Evolutionary conservation across 139 green algal genomes (phyloP).

Genomic region (Gonium pectorale): DNA sequence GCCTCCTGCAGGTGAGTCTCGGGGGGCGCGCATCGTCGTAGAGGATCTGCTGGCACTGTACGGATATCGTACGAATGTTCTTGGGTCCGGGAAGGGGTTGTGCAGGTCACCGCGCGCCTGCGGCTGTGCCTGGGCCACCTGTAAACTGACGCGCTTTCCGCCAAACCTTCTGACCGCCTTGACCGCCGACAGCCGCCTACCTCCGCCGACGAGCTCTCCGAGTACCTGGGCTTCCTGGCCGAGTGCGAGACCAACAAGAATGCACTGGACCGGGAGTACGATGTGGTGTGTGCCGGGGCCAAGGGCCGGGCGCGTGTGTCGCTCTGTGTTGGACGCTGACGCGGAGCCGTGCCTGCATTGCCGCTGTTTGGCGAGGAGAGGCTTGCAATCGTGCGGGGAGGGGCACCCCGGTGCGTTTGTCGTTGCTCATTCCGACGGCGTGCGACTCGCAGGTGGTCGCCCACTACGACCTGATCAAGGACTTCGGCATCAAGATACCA

Average conservation of each 20-base stretch:
- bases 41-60: not conserved
- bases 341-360: no score
- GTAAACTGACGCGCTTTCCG: no score
- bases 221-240: constrained; percentile 62
- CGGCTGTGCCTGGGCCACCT: no score
- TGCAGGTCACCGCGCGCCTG: no score
- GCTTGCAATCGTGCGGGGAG: no score
- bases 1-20: not conserved
- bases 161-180: no score
- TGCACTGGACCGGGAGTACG: constrained; percentile 59
- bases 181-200: no score
- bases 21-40: not conserved
- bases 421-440: no score
- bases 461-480: constrained; percentile 75
- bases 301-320: not conserved
- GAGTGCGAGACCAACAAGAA: constrained; percentile 59
- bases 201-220: constrained; percentile 75
- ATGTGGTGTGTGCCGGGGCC: constrained; percentile 44
- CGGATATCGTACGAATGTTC: not conserved
- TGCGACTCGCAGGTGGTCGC: constrained; percentile 63
- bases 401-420: no score
- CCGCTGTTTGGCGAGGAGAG: no score
- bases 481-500: constrained; percentile 72
- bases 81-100: no score
- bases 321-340: no score